These are phyloP conservation scores for Termitomyces sp. DNA, from an alignment of 768 basidiomycete genomes.

Conservation along the genomic window DNA sequence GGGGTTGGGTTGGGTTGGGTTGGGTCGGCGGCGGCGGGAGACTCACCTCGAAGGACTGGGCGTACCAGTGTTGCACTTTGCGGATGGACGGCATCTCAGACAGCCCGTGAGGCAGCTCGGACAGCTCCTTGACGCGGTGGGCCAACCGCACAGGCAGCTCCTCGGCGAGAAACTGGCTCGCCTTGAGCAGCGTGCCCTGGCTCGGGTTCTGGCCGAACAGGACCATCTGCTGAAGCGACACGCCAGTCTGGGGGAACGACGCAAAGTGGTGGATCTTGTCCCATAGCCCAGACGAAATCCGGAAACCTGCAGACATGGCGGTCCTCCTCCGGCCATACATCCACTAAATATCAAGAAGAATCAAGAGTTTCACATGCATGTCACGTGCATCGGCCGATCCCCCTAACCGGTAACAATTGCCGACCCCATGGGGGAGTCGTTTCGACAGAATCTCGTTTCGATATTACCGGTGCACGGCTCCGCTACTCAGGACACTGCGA, in stretches of 20 bases:
- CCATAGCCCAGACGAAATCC: conserved; percentile 64
- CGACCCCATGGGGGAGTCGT: too few relatives aligned
- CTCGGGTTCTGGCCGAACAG: conserved; percentile 94
- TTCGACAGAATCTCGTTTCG: too few relatives aligned
- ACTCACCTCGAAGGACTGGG: conserved; percentile 90
- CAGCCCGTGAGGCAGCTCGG: conserved; percentile 88
- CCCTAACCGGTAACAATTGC: too few relatives aligned
- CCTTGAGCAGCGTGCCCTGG: conserved; percentile 91
- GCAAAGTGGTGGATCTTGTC: conserved; percentile 82
- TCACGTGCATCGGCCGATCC: background rate
- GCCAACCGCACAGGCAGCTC: conserved; percentile 93
- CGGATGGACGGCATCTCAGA: conserved; percentile 88
- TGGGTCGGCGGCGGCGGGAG: too few relatives aligned
- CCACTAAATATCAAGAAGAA: background rate
- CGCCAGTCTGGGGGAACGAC: conserved; percentile 80
- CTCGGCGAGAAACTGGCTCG: conserved; percentile 88
- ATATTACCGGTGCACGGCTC: too few relatives aligned
- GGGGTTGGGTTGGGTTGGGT: background rate
- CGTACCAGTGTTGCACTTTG: conserved; percentile 98
- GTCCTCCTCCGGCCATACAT: background rate
- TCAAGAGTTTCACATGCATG: background rate
- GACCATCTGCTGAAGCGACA: conserved; percentile 97
- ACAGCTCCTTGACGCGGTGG: conserved; percentile 94
- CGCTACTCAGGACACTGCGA: too few relatives aligned
- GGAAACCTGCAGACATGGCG: conserved; percentile 53